Evolutionary conservation across 1,139 yeast genomes (phyloP).

Genomic region (Zygoascus sp.): DNA sequence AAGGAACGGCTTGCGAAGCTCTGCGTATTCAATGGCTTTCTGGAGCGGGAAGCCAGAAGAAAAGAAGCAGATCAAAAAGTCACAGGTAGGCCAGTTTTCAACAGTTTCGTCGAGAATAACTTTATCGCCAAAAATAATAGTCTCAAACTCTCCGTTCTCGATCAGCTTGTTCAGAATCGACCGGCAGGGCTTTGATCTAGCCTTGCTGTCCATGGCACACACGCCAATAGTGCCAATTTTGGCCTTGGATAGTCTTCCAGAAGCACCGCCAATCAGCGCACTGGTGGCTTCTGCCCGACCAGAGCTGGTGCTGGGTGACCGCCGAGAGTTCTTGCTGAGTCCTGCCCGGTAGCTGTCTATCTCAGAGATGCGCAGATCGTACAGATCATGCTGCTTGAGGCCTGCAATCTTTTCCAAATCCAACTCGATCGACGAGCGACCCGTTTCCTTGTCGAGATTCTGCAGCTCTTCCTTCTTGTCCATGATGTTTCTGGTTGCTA

Average conservation of each 20-base stretch:
- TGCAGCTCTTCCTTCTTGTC: background rate
- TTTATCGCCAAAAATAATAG: constrained; percentile 95
- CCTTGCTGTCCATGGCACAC: constrained; percentile 98
- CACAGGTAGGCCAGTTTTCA: constrained; percentile 99
- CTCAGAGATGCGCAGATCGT: constrained; percentile 6
- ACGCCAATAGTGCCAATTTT: constrained; percentile 93
- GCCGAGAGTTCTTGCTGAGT: background rate
- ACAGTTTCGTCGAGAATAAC: constrained; percentile 87
- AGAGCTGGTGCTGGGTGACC: constrained; percentile 9
- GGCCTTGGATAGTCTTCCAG: constrained; percentile 40
- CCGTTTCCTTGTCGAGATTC: background rate
- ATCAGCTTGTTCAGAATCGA: constrained; percentile 82
- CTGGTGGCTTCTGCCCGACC: constrained; percentile 4
- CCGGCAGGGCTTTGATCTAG: constrained; percentile 91
- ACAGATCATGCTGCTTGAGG: constrained; percentile 8
- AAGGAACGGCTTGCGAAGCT: constrained; percentile 81
- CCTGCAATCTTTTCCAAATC: constrained; percentile 12
- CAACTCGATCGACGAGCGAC: constrained; percentile 10
- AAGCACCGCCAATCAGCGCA: background rate
- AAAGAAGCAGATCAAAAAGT: constrained; percentile 85
- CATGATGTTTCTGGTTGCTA: background rate
- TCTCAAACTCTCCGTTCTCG: constrained; percentile 93
- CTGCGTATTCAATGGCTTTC: constrained; percentile 88
- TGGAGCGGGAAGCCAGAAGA: constrained; percentile 96
- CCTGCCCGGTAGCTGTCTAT: constrained; percentile 8